Evolutionary conservation across 805 yeast species (phyloP).

Genomic region (Ogataea salicorniae): DNA sequence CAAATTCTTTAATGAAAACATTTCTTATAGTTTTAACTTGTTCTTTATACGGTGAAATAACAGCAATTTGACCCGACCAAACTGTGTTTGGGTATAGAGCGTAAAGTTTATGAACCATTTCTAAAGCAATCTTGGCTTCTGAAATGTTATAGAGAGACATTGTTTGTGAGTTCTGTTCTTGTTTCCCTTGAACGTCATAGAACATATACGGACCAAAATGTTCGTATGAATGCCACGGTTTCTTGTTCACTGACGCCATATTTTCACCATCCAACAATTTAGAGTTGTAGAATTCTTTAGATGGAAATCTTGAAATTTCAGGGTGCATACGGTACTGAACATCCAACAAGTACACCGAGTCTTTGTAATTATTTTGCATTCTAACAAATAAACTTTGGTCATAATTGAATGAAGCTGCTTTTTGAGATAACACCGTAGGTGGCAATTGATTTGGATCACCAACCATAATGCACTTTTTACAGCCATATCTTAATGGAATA

Average conservation of each 20-base stretch:
- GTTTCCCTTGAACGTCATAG: slow-evolving; percentile 63
- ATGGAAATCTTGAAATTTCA: slow-evolving; percentile 80
- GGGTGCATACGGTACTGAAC: slow-evolving; percentile 99
- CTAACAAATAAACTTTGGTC: slow-evolving; percentile 93
- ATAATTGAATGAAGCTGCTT: slow-evolving; percentile 73
- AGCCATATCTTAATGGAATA: slow-evolving; percentile 89
- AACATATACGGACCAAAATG: slow-evolving; percentile 73
- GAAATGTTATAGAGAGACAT: slow-evolving; percentile 64
- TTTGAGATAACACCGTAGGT: slow-evolving; percentile 89
- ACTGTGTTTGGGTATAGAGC: slow-evolving; percentile 41
- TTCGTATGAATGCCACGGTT: slow-evolving; percentile 68
- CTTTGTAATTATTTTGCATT: slow-evolving; percentile 66
- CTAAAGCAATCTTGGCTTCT: slow-evolving; percentile 73
- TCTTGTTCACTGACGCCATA: slow-evolving; percentile 52
- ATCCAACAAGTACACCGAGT: slow-evolving; percentile 66
- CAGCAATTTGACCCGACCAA: slow-evolving; percentile 73
- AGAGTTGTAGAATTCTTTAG: slow-evolving; percentile 72
- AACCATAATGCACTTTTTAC: slow-evolving; percentile 88
- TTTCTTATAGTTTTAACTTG: slow-evolving; percentile 61
- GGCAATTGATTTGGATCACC: slow-evolving; percentile 99
- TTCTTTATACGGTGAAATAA: slow-evolving; percentile 92
- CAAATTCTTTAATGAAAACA: slow-evolving; percentile 55
- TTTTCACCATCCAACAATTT: slow-evolving; percentile 70
- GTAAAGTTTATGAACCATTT: slow-evolving; percentile 54
- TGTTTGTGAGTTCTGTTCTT: slow-evolving; percentile 57